Base-by-base conservation (phyloP, 495 filamentous ascomycete species). In the Annulohypoxylon bovei region DNA sequence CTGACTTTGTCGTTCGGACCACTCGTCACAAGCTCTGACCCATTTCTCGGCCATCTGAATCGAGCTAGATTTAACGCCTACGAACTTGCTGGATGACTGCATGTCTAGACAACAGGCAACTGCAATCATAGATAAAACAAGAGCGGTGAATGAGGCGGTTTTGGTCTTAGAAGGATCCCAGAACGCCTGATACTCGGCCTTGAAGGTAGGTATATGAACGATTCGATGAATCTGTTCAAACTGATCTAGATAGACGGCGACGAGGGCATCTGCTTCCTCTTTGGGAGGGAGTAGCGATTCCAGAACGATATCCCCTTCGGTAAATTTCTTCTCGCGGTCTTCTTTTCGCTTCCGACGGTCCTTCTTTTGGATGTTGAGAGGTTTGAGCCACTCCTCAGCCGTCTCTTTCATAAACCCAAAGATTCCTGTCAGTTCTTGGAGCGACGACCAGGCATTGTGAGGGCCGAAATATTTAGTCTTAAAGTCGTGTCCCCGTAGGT, bases 101-200 rank as follows among this genome's bases (percentile, higher is more conserved):
- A 87, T 82, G 91, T 95, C 91, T 87, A 96, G 16, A 86, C 91
- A 49, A 92, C 75, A 76, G 14, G 77, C 76, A 7, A 78, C 75
- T 3, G 78, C 65, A 9, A 78, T 71, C 65, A 80, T 80, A 25
- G 71, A 67, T 4, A 80, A 46, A 0, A 86, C 50, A 12, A 85
- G 76, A 1, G 78, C 83, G 4, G 82, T 84, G 56, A 84, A 84
- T n/a, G 83, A 75, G 30, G 81, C 81, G 16, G 55, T 79, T 53
- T 80, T 76, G 9, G 75, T 68, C 39, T 78, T 73, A 3, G 68
- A 73, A 4, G 78, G 76, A 27, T 81, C 76, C 81, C 80, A 84
- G 59, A 79, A 82, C 18, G 67, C 58, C 20, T 73, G 72, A 35
- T 83, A 85, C 44, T 83, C 79, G 28, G 72, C 74, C 20, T 72